phyloP scores from a whole-genome alignment of 2,329 filamentous ascomycete genomes.

The Byssoonygena ceratinophila region DNA sequence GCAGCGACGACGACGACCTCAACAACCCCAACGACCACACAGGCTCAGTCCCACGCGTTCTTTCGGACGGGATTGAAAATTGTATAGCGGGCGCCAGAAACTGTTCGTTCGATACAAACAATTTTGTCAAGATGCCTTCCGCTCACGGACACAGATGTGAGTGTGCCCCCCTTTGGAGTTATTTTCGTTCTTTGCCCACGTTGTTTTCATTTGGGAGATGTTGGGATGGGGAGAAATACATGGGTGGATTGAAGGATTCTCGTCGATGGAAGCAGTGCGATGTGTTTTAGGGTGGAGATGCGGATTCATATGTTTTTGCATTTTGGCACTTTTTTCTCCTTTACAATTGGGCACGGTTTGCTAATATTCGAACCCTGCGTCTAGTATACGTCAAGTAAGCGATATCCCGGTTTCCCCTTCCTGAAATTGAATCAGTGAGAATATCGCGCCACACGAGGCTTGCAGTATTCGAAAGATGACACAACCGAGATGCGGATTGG shows the following conservation, averaged over 20 bases:
- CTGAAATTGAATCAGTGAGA: neutral
- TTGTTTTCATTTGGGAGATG: neutral
- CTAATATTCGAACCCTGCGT: conserved; percentile 26
- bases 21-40: neutral
- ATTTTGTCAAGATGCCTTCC: conserved; percentile 65
- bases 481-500: neutral
- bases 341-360: conserved; percentile 13
- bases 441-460: neutral
- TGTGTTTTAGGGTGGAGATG: neutral
- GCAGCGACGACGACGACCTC: conserved; percentile 11
- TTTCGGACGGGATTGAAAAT: no score
- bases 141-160: conserved; percentile 82
- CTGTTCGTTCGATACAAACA: no score
- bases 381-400: conserved; percentile 86
- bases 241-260: neutral
- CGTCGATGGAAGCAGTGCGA: neutral
- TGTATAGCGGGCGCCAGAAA: neutral
- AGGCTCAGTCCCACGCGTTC: no score
- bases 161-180: conserved; percentile 26
- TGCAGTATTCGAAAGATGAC: no score
- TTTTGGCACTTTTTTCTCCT: neutral
- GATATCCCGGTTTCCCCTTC: conserved; percentile 19
- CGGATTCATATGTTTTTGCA: neutral
- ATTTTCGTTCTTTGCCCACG: neutral
- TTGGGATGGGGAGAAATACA: neutral